Base-by-base conservation (phyloP, 257 asterid genomes). In the Pogostemon cablin region DNA sequence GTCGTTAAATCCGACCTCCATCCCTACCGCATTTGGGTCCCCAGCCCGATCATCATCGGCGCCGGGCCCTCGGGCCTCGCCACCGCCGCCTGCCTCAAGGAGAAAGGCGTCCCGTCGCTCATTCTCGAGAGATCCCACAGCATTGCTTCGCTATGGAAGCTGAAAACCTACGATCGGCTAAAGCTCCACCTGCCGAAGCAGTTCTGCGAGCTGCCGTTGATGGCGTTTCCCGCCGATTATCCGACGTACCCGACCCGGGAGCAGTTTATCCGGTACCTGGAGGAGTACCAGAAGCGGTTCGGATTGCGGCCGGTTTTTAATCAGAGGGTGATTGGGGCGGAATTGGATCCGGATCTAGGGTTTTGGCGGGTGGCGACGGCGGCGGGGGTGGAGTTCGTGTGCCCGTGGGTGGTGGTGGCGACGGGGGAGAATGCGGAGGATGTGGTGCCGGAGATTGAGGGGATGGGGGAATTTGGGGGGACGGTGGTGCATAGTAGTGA, bases 391-490 rank as follows among this genome's bases (percentile, higher is more conserved):
- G 95, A 88, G 81, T 92, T 85, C 37, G 75, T 81, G 11, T 62
- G 81, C 65, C 82, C 78, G 72, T 90, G 96, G 98, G 9, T 92
- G 82, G 72, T 92, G 40, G 96, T 86, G 65, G 98, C 98, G 17
- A 92, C 98, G 2, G 98, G 98, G 49, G 98, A 92, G 85, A 92
- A 92, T 63, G 98, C 98, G 1, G 95, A 90, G 81, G 92, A 80
- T 17, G 88, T 85, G 68, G 61, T 84, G 74, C 96, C 96, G 38
- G 32, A 17, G 48, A 80, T 92, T 0, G 84, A 85, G 5, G 98
- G 98, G 59, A 62, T 81, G 82, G 81, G 62, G 50, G 86, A 72
- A 62, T 92, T 87, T 32, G 54, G 59, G 0, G 95, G 92, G 6
- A 69, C 3, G 1, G 82, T 85, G 61, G 77, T 88, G 82, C 98